Evolutionary conservation across 805 yeast species (phyloP).

Genomic region (Lachancea sp.): DNA sequence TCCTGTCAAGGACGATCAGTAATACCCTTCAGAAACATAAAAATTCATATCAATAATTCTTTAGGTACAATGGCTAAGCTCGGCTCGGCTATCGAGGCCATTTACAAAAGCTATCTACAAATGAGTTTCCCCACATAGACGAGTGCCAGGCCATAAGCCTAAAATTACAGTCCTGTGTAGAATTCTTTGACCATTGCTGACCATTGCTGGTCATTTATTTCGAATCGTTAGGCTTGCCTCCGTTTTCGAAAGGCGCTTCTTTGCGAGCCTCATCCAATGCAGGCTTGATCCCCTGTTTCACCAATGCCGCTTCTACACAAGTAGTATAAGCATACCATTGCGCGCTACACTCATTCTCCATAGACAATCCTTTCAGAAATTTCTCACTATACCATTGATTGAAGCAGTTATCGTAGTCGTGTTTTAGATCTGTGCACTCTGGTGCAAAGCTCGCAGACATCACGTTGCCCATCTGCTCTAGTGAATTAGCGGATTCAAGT

Average conservation of each 20-base stretch:
- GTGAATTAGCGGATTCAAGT: not conserved
- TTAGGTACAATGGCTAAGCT: no score
- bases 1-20: no score
- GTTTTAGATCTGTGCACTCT: slow-evolving; percentile 85
- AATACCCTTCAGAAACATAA: no score
- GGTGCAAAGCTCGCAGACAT: slow-evolving; percentile 93
- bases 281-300: slow-evolving; percentile 69
- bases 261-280: slow-evolving; percentile 83
- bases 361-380: slow-evolving; percentile 48
- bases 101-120: no score
- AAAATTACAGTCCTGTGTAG: no score
- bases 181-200: not conserved
- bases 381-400: slow-evolving; percentile 91
- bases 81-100: no score
- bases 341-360: slow-evolving; percentile 83
- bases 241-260: slow-evolving; percentile 81
- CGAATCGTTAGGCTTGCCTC: slow-evolving; percentile 39
- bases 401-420: slow-evolving; percentile 86
- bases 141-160: no score
- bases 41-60: no score
- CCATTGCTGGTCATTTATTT: not conserved
- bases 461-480: slow-evolving; percentile 51
- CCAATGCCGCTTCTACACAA: slow-evolving; percentile 72
- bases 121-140: no score
- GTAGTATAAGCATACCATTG: slow-evolving; percentile 82